phyloP scores from a whole-genome alignment of 805 yeast genomes.

The Kazachstania psychrophila region DNA sequence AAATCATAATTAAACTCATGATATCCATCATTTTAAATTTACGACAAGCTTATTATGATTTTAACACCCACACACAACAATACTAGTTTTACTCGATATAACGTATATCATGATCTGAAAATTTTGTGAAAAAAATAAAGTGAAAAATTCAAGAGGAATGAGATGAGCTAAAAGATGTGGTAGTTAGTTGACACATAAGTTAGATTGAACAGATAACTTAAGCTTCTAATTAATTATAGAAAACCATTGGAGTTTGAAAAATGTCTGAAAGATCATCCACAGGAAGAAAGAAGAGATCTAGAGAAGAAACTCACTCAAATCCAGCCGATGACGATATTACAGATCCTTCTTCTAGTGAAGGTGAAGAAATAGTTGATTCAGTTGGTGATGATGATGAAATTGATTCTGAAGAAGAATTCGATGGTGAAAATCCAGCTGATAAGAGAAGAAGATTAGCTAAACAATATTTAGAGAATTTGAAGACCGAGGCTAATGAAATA shows the following conservation, averaged over 20 bases:
- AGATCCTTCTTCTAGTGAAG: slow-evolving; percentile 42
- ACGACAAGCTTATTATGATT: too few species aligned
- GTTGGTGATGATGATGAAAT: slow-evolving; percentile 36
- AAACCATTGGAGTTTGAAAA: neutral
- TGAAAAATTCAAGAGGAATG: slow-evolving; percentile 13
- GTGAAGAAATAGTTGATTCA: slow-evolving; percentile 33
- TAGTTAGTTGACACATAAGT: too few species aligned
- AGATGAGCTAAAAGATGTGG: slow-evolving; percentile 19
- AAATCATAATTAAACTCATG: too few species aligned
- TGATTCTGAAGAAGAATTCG: slow-evolving; percentile 65
- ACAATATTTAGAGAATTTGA: slow-evolving; percentile 75
- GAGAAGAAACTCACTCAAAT: slow-evolving; percentile 12
- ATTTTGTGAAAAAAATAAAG: slow-evolving; percentile 6
- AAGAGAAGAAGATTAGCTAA: slow-evolving; percentile 90
- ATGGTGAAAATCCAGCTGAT: slow-evolving; percentile 77
- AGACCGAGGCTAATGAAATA: slow-evolving; percentile 43
- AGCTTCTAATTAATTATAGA: too few species aligned
- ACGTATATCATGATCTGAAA: slow-evolving; percentile 12
- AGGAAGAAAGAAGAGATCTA: slow-evolving; percentile 17
- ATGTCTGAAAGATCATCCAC: slow-evolving; percentile 3
- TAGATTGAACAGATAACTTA: too few species aligned
- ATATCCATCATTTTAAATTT: too few species aligned
- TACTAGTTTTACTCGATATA: neutral
- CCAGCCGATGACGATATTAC: slow-evolving; percentile 47
- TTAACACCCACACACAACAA: too few species aligned